Evolutionary conservation across 768 basidiomycete species (phyloP).

Genomic region (Lactarius evosmus): DNA sequence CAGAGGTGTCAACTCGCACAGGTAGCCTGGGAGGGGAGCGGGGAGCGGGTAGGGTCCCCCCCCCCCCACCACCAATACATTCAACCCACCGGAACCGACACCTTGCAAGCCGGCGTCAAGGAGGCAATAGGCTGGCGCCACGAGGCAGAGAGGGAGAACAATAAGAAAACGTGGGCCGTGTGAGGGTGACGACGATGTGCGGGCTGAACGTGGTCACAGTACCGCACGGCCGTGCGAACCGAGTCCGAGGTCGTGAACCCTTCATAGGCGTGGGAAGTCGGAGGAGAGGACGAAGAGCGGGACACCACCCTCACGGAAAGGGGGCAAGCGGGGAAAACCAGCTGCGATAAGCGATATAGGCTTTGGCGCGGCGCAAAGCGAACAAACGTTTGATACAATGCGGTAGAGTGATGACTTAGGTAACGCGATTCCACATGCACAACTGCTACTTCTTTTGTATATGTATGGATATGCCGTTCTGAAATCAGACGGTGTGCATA

Average conservation of each 20-base stretch:
- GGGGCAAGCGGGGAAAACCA: neutral
- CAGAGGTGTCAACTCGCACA: neutral
- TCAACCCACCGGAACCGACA: neutral
- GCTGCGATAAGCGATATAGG: neutral
- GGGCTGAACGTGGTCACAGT: no score
- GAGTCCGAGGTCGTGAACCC: neutral
- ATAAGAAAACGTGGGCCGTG: slow-evolving; percentile 1
- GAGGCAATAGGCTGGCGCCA: neutral
- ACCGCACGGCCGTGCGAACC: neutral
- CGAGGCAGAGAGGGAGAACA: neutral
- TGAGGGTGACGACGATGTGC: neutral
- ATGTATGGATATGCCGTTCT: neutral
- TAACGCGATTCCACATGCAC: neutral
- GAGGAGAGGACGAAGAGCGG: neutral
- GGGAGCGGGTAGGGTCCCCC: no score
- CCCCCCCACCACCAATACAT: neutral
- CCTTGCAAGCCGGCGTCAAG: neutral
- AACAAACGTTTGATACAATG: neutral
- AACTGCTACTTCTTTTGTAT: neutral
- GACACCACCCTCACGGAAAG: neutral
- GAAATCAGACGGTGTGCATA: neutral
- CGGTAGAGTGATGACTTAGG: neutral
- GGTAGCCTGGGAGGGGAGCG: neutral
- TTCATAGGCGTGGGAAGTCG: neutral
- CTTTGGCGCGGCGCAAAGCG: neutral